Evolutionary conservation across 768 basidiomycete species (phyloP).

Genomic region (Tulasnella sp.): DNA sequence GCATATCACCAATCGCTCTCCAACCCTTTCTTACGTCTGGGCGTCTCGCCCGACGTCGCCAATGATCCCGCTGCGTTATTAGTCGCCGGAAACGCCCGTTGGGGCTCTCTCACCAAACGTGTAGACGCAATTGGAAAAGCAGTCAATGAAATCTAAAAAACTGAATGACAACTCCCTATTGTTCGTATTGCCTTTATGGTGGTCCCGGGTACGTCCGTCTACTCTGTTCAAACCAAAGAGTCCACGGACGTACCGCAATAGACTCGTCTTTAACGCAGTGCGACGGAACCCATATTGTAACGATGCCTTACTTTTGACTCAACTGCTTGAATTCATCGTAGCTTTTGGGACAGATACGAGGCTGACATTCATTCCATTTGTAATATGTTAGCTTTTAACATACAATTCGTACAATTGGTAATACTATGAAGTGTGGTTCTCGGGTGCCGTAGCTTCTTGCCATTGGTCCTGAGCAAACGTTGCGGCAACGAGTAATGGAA

Average conservation of each 20-base stretch:
- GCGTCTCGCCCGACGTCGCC: constrained; percentile 35
- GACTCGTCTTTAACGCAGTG: constrained; percentile 1
- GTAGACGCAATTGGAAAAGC: constrained; percentile 65
- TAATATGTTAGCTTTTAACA: background rate
- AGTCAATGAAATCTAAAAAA: constrained; percentile 32
- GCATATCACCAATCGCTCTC: constrained; percentile 73
- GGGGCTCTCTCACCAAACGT: constrained; percentile 53
- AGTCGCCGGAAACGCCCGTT: constrained; percentile 34
- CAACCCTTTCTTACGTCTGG: constrained; percentile 74
- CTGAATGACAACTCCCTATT: constrained; percentile 14
- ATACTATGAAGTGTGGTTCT: background rate
- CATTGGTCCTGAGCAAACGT: constrained; percentile 54
- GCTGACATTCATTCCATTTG: constrained; percentile 30
- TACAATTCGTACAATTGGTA: background rate
- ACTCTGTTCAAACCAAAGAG: constrained; percentile 20
- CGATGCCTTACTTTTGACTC: constrained; percentile 70
- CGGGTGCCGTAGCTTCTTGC: constrained; percentile 23
- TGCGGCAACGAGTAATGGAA: constrained; percentile 88
- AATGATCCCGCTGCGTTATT: constrained; percentile 44
- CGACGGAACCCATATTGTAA: background rate
- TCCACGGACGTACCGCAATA: constrained; percentile 12
- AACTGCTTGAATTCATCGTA: constrained; percentile 45
- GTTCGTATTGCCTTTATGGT: constrained; percentile 23
- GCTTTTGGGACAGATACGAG: constrained; percentile 92
- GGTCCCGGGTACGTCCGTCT: constrained; percentile 23